Evolutionary conservation across 2,329 filamentous ascomycete genomes (phyloP), one percentile per base, ranked within the genome.

Genomic region (Microdochium nivale): DNA sequence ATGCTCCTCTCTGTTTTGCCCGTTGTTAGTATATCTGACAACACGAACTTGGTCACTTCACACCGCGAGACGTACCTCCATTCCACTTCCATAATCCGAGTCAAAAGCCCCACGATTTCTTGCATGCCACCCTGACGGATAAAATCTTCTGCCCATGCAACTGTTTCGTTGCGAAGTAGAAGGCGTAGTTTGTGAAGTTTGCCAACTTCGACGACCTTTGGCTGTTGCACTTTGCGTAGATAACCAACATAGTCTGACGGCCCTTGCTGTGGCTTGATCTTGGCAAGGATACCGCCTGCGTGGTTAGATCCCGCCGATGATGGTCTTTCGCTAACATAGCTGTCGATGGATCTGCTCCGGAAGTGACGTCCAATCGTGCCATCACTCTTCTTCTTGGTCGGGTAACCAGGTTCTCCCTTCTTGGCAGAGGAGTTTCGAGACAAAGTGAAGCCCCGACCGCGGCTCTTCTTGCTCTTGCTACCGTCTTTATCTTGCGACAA

Each of bases 141-240:
- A 65, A 97, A 99, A 13, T 84, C 81, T 64, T 97, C 90, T 2
- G 95, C 95, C 94, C 94, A 99, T 13, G 87, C 82, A 5, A 99
- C 90, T 0, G 92, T 95, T 72, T 99, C 94, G 62, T 97, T 97
- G 19, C 94, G 84, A 50, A 99, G 77, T 50, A 97, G 72, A 21
- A 96, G 78, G 14, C 92, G 83, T 47, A 99, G 78, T 70, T 97
- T 97, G 71, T 97, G 94, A 33, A 99, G 72, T 65, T 94, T 92
- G 46, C 91, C 90, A n/a, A 97, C 88, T 66, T 97, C 92, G 10
- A 96, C 86, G 37, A 84, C 74, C 61, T 94, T 82, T 0, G 90
- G 90, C 68, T 89, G 87, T 58, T 84, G 86, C 1, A 88, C 85
- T 67, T 90, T 91, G 61, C 81, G 80, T 59, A 96, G 72, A 65